phyloP scores from a whole-genome alignment of 345 rosid species.

The Melaleuca alternifolia region DNA sequence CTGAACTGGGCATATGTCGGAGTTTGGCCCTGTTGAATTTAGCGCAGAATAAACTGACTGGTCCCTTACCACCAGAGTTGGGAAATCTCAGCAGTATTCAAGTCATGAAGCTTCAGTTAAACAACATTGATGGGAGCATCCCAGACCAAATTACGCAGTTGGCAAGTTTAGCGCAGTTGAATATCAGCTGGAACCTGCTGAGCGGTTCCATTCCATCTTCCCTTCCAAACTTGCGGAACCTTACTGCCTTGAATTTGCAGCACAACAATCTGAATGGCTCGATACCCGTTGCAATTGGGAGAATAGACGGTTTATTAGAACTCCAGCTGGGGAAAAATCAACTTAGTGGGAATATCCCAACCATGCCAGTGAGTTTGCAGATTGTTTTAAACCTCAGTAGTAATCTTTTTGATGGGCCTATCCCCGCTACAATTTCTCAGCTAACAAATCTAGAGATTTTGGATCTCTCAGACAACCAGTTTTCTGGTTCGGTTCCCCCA shows the following conservation, averaged over 20 bases:
- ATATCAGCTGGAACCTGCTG: conserved; percentile 49
- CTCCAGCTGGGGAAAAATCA: conserved; percentile 66
- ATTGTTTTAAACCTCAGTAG: conserved; percentile 67
- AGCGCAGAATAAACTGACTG: conserved; percentile 37
- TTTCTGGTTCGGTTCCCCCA: conserved; percentile 44
- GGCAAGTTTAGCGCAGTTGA: conserved; percentile 16
- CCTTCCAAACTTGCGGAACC: conserved; percentile 25
- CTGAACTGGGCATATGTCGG: conserved; percentile 22
- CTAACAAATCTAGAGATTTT: conserved; percentile 47
- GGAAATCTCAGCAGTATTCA: conserved; percentile 32
- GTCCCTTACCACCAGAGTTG: conserved; percentile 29
- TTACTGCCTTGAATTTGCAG: conserved; percentile 37
- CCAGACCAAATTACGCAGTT: conserved; percentile 24
- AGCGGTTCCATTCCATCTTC: conserved; percentile 52
- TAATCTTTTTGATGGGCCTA: conserved; percentile 43
- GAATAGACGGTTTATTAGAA: conserved; percentile 34
- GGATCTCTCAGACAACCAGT: conserved; percentile 59
- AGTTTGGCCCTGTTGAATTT: conserved; percentile 48
- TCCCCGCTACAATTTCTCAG: conserved; percentile 24
- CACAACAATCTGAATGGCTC: conserved; percentile 41
- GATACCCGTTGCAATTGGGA: conserved; percentile 32
- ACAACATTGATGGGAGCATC: conserved; percentile 43
- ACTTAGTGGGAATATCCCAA: conserved; percentile 43
- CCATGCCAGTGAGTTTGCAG: conserved; percentile 48
- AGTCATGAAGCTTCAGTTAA: conserved; percentile 48